Percentiles rank a stretch among this genome's conserved stretches.
phyloP scores from a whole-genome alignment of 2,329 filamentous ascomycete genomes.

The Pyrenophora seminiperda region DNA sequence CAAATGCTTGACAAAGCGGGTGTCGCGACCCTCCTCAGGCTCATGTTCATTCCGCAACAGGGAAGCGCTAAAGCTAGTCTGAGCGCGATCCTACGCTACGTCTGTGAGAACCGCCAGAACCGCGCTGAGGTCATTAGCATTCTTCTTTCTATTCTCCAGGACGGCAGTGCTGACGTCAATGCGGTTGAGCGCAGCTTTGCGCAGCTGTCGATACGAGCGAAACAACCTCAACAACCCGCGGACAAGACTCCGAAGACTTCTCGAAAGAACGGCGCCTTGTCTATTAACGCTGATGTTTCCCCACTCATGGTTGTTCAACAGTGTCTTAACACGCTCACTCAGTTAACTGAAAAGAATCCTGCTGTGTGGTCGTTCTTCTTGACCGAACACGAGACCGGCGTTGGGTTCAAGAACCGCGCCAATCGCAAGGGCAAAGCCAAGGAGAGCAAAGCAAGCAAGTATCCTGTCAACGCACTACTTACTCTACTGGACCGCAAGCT shows the following conservation, averaged over 20 bases:
- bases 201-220: slow-evolving; percentile 87
- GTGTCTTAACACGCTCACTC: slow-evolving; percentile 83
- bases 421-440: slow-evolving; percentile 87
- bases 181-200: slow-evolving; percentile 96
- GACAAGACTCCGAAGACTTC: slow-evolving; percentile 86
- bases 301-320: slow-evolving; percentile 96
- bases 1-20: slow-evolving; percentile 98
- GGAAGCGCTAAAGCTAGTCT: slow-evolving; percentile 83
- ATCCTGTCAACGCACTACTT: slow-evolving; percentile 88
- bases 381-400: slow-evolving; percentile 85
- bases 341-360: slow-evolving; percentile 80
- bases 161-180: slow-evolving; percentile 89
- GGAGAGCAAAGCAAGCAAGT: slow-evolving; percentile 82
- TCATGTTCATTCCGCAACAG: slow-evolving; percentile 97
- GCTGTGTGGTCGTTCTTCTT: slow-evolving; percentile 92
- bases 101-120: slow-evolving; percentile 96
- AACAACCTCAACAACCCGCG: slow-evolving; percentile 65
- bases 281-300: slow-evolving; percentile 82
- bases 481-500: slow-evolving; percentile 88
- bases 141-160: slow-evolving; percentile 89
- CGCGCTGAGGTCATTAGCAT: slow-evolving; percentile 92
- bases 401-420: slow-evolving; percentile 74
- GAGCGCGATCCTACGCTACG: slow-evolving; percentile 84
- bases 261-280: slow-evolving; percentile 68
- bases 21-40: slow-evolving; percentile 90